A percentile compares a stretch with the other conserved stretches of the same genome.
phyloP scores from a whole-genome alignment of 441 rosid genomes.

The Corymbia calophylla region DNA sequence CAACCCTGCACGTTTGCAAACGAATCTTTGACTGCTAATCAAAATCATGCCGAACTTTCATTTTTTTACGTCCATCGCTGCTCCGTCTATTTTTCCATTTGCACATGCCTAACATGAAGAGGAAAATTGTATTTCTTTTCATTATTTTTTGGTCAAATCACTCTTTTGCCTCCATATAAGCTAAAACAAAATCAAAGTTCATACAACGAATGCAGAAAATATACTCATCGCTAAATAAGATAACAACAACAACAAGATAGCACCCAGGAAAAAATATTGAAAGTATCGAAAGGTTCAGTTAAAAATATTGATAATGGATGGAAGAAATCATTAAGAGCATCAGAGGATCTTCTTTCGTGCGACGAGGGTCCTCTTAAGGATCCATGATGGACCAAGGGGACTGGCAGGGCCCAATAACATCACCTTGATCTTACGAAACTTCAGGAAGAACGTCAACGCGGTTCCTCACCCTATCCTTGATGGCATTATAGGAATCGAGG shows the following conservation, averaged over 20 bases:
- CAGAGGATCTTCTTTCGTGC: neutral
- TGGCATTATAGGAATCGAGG: neutral
- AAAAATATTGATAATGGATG: neutral
- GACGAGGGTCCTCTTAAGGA: neutral
- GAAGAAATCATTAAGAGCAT: neutral
- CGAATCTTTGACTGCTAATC: too few relatives aligned
- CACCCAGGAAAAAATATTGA: neutral
- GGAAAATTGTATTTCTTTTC: neutral
- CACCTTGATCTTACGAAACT: neutral
- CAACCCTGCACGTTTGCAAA: too few relatives aligned
- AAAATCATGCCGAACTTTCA: too few relatives aligned
- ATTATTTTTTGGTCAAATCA: neutral
- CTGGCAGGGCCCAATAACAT: neutral
- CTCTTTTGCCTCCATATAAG: neutral
- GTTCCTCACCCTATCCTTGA: neutral
- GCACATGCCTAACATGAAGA: neutral
- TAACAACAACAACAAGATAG: neutral
- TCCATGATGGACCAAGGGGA: neutral
- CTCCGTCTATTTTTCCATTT: neutral
- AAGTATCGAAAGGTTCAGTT: neutral
- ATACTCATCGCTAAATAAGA: neutral
- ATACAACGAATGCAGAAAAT: too few relatives aligned
- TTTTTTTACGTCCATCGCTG: neutral
- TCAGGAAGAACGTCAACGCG: neutral
- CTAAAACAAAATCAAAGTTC: too few relatives aligned